phyloP scores from a whole-genome alignment of 257 asterid genomes.

The Primulina huaijiensis region DNA sequence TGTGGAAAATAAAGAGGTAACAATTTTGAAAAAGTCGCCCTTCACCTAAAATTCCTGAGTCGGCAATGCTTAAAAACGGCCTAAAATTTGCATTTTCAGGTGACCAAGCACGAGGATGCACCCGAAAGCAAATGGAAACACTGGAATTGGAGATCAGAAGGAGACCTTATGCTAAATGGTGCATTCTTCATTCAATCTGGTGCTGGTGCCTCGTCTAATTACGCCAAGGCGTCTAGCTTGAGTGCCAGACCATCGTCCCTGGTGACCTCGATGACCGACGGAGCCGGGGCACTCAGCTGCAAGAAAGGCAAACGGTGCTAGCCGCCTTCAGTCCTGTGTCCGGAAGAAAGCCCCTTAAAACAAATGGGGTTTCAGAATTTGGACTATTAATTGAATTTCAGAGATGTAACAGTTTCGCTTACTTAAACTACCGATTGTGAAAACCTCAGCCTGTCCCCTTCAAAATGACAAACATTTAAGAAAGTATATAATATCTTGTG shows the following conservation, averaged over 20 bases:
- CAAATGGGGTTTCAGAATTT: neutral
- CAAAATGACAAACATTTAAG: slow-evolving; percentile 12
- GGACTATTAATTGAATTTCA: slow-evolving; percentile 1
- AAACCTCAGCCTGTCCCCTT: slow-evolving; percentile 31
- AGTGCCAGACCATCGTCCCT: slow-evolving; percentile 78
- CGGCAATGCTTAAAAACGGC: no score
- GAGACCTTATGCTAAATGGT: slow-evolving; percentile 82
- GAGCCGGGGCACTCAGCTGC: slow-evolving; percentile 66
- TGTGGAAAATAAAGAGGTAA: slow-evolving; percentile 59
- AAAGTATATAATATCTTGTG: neutral
- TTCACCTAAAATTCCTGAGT: neutral
- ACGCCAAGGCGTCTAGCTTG: slow-evolving; percentile 90
- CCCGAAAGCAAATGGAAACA: slow-evolving; percentile 59
- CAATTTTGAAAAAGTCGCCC: neutral
- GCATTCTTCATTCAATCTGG: slow-evolving; percentile 77
- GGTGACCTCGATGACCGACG: slow-evolving; percentile 51
- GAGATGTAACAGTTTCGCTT: neutral
- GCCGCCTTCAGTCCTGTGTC: neutral
- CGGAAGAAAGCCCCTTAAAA: neutral
- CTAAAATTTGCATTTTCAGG: slow-evolving; percentile 30
- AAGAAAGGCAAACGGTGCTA: slow-evolving; percentile 59
- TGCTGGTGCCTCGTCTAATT: slow-evolving; percentile 72
- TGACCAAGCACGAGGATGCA: slow-evolving; percentile 76
- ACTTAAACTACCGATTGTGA: slow-evolving; percentile 17
- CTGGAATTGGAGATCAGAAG: slow-evolving; percentile 90